Evolutionary conservation across 2,329 filamentous ascomycete species (phyloP), one percentile per base, ranked within the genome.

Genomic region (Fusarium sp.): DNA sequence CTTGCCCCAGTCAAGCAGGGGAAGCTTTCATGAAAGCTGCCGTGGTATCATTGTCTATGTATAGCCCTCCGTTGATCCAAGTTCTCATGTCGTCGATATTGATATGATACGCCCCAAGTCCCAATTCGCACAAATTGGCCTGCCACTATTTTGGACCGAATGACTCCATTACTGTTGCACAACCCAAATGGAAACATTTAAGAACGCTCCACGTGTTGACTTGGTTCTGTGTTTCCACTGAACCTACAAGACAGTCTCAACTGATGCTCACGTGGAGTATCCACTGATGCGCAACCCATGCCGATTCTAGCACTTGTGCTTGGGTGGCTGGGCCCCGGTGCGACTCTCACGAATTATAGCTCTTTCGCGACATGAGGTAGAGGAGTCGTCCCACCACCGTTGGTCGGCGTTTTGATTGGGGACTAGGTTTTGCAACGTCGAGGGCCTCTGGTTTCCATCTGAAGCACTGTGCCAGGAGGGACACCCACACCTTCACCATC

Each of bases 211-310:
- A 79, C 77, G 77, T 79, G 77, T 77, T 76, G 75, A 69, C 66
- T 74, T 74, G 65, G 61, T 60, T 77, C 66, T 77, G 71, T 73
- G 69, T 69, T 66, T 73, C 75, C 72, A 71, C 41, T 36, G 61
- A 69, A 64, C 62, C 72, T 75, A 68, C 72, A 68, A 78, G 73
- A 75, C 75, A 76, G 66, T 76, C 69, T 70, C 62, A 70, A 72
- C 56, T 64, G 62, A 39, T 66, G 61, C 76, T 79, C 77, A 79
- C 77, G 77, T 79, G 77, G 77, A 79, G 76, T 77, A 69, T 61
- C 77, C 77, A 78, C 77, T 77, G 77, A 79, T 79, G 76, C 75
- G 76, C 77, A 69, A 68, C 68, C 76, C 70, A 77, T 78, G 73
- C 66, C 62, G 70, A 73, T 77, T 76, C 72, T 74, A 77, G 74